These are phyloP conservation scores for Rhizopogon rudus DNA, from an alignment of 768 basidiomycete species.

Conservation along the genomic window DNA sequence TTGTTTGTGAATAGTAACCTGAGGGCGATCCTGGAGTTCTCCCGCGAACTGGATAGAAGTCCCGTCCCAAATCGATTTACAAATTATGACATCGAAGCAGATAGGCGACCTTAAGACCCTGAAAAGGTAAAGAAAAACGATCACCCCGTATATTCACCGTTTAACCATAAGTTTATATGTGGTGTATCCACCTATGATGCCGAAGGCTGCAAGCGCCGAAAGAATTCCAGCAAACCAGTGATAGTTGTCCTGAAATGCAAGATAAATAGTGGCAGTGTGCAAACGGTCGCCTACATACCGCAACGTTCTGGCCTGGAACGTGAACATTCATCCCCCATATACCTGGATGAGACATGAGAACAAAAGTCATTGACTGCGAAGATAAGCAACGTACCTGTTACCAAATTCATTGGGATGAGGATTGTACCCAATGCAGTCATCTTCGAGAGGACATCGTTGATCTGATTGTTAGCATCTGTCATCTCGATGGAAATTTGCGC, in stretches of 20 bases:
- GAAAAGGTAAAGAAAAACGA: not conserved
- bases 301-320: conserved; percentile 78
- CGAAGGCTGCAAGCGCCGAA: conserved; percentile 74
- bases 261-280: not conserved
- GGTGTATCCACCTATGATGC: conserved; percentile 72
- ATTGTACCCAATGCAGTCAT: conserved; percentile 97
- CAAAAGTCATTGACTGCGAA: not conserved
- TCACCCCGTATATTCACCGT: conserved; percentile 15
- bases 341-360: conserved; percentile 36
- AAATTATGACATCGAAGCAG: not conserved
- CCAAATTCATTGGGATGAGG: conserved; percentile 94
- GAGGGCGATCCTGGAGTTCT: not conserved
- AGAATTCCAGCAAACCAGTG: conserved; percentile 90
- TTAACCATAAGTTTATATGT: conserved; percentile 74
- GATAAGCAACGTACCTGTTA: conserved; percentile 60
- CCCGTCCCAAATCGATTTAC: not conserved
- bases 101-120: not conserved
- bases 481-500: conserved; percentile 99
- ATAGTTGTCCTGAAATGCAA: conserved; percentile 36
- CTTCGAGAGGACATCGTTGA: conserved; percentile 97
- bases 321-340: conserved; percentile 99
- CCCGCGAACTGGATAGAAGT: conserved; percentile 1
- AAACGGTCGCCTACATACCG: conserved; percentile 24
- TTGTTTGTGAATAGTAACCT: not conserved
- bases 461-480: conserved; percentile 99